These are phyloP conservation scores for Elsinoe ampelina DNA, from an alignment of 2,329 filamentous ascomycete species.

Conservation along the genomic window DNA sequence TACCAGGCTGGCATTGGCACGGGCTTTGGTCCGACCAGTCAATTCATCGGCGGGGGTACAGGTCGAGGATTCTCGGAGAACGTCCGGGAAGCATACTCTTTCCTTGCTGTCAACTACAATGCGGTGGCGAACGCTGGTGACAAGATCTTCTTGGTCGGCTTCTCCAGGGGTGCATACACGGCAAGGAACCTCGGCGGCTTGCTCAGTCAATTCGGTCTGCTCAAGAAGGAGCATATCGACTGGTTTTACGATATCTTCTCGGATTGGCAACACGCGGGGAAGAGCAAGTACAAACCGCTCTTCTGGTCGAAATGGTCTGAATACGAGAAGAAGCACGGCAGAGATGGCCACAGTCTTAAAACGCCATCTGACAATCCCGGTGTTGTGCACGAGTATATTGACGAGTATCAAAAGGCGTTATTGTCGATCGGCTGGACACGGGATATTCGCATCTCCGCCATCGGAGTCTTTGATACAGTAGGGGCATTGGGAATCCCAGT, in stretches of 20 bases:
- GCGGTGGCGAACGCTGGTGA: not conserved
- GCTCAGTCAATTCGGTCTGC: constrained; percentile 34
- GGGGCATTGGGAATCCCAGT: constrained; percentile 30
- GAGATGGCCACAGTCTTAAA: constrained; percentile 1
- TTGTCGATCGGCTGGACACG: constrained; percentile 17
- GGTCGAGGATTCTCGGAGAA: constrained; percentile 30
- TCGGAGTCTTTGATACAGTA: constrained; percentile 44
- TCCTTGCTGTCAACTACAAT: constrained; percentile 50
- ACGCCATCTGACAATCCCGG: constrained; percentile 8
- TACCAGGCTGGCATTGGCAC: constrained; percentile 31
- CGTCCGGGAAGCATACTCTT: constrained; percentile 52
- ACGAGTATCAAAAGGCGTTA: constrained; percentile 15
- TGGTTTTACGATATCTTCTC: constrained; percentile 23
- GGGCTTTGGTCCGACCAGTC: constrained; percentile 25
- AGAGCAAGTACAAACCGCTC: constrained; percentile 15
- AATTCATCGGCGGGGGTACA: constrained; percentile 26
- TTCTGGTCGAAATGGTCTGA: constrained; percentile 15
- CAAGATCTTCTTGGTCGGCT: constrained; percentile 34
- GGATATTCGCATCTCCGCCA: constrained; percentile 31
- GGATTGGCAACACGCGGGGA: constrained; percentile 23
- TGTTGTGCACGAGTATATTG: constrained; percentile 12
- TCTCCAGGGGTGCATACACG: constrained; percentile 36
- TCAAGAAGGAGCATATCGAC: constrained; percentile 24
- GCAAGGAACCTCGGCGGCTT: constrained; percentile 32
- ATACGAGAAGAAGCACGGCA: constrained; percentile 4